These are phyloP conservation scores for Cyberlindnera japonica DNA, from an alignment of 805 yeast genomes.

Conservation along the genomic window DNA sequence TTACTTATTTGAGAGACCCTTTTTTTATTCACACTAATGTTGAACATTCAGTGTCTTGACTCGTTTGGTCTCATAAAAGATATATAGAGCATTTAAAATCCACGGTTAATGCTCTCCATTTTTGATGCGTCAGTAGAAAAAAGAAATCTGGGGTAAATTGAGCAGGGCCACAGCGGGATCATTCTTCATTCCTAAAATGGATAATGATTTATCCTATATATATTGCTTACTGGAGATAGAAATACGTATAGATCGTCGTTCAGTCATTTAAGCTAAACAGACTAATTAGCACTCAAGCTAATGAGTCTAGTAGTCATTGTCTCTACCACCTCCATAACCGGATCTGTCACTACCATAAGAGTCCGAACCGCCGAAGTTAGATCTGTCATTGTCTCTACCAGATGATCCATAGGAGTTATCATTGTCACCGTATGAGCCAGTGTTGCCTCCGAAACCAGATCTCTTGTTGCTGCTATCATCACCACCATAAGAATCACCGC, in stretches of 20 bases:
- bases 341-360: constrained; percentile 3
- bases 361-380: constrained; percentile 2
- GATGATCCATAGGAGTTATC: constrained; percentile 9
- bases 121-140: no score
- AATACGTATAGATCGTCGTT: no score
- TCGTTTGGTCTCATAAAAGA: neutral
- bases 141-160: no score
- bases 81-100: no score
- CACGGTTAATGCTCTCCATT: no score
- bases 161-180: no score
- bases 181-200: no score
- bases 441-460: constrained; percentile 1
- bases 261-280: no score
- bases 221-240: no score
- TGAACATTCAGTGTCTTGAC: neutral
- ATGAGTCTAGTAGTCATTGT: constrained; percentile 4
- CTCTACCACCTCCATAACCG: neutral
- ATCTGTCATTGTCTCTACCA: constrained; percentile 3
- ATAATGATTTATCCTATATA: no score
- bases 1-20: neutral
- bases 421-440: no score
- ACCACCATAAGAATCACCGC: constrained; percentile 1
- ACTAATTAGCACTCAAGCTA: no score
- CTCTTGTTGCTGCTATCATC: constrained; percentile 1
- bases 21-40: neutral